phyloP scores from a whole-genome alignment of 1,139 yeast genomes.

The Hyphopichia buzzinii region DNA sequence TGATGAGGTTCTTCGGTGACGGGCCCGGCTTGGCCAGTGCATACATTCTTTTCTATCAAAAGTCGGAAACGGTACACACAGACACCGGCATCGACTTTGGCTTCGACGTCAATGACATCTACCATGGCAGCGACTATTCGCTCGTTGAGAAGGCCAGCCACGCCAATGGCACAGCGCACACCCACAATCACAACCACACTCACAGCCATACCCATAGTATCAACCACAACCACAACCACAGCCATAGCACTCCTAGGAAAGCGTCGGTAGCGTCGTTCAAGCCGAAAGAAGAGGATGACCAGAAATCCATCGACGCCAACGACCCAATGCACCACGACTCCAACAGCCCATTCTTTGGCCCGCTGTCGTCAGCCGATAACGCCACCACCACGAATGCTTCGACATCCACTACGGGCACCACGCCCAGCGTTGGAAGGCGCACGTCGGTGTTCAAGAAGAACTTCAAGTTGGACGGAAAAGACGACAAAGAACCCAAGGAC shows the following conservation, averaged over 20 bases:
- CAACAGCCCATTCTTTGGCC: background rate
- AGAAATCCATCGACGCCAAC: background rate
- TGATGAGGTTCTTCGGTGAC: conserved; percentile 85
- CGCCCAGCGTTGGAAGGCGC: background rate
- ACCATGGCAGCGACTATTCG: conserved; percentile 30
- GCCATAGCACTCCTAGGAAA: conserved; percentile 1
- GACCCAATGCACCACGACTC: background rate
- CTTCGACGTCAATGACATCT: conserved; percentile 30
- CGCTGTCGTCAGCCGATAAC: conserved; percentile 1
- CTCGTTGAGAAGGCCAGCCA: conserved; percentile 9
- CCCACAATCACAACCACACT: background rate
- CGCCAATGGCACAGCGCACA: conserved; percentile 9
- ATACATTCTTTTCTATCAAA: conserved; percentile 73
- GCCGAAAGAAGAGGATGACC: conserved; percentile 3
- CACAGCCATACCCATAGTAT: background rate
- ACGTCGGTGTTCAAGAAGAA: conserved; percentile 29
- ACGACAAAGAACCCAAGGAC: conserved; percentile 1
- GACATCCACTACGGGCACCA: background rate
- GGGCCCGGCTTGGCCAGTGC: conserved; percentile 90
- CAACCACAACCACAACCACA: background rate
- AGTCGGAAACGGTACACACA: conserved; percentile 19
- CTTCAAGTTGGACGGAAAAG: conserved; percentile 23
- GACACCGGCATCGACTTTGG: conserved; percentile 34
- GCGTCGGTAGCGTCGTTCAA: conserved; percentile 3
- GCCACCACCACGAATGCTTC: background rate